Conservation (phyloP, 2,329 filamentous ascomycete species). For the Cordyceps pruinosa region DNA sequence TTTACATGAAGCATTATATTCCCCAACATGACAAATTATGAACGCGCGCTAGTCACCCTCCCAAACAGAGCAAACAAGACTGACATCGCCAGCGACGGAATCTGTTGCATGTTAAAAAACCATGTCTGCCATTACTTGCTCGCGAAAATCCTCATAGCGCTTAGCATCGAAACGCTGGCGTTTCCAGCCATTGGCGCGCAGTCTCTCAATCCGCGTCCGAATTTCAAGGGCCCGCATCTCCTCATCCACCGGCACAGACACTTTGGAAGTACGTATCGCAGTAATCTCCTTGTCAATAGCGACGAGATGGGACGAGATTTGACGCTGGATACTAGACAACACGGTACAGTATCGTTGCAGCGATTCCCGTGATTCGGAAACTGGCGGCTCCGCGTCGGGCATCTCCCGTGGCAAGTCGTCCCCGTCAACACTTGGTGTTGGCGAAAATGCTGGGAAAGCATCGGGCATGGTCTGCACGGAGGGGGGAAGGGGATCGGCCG, state of each 20-base stretch:
- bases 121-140: constrained; percentile 46
- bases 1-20: background rate
- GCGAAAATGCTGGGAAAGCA: background rate
- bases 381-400: constrained; percentile 11
- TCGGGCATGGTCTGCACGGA: constrained; percentile 9
- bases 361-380: constrained; percentile 35
- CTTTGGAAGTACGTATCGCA: constrained; percentile 20
- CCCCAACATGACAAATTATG: background rate
- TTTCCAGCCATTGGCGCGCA: constrained; percentile 49
- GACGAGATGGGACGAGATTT: constrained; percentile 42
- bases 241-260: constrained; percentile 22
- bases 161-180: constrained; percentile 47
- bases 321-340: constrained; percentile 40
- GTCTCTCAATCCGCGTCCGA: constrained; percentile 45
- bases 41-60: background rate
- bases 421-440: constrained; percentile 1
- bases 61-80: background rate
- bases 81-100: background rate
- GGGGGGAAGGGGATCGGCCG: background rate
- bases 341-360: constrained; percentile 44
- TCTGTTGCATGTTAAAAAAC: background rate
- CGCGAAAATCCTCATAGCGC: constrained; percentile 46
- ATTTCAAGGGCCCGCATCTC: constrained; percentile 36
- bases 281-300: constrained; percentile 36
- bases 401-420: background rate